Evolutionary conservation across 2,329 filamentous ascomycete genomes (phyloP).

Genomic region (Penicillium rolfsii): DNA sequence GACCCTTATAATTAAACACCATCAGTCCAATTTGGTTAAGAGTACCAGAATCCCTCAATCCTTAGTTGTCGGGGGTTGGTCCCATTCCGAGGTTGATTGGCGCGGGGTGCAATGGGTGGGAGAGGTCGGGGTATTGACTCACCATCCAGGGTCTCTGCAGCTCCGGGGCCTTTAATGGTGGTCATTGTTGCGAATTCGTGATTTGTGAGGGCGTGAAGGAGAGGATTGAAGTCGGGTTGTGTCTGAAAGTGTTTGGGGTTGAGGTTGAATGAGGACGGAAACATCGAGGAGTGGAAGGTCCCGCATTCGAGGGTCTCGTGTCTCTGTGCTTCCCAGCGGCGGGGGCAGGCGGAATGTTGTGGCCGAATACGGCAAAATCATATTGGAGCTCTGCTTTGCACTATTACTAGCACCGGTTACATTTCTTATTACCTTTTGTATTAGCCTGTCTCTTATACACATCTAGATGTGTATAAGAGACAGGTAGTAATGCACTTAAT

Average conservation of each 20-base stretch:
- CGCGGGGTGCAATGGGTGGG: conserved; percentile 7
- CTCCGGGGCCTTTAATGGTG: conserved; percentile 66
- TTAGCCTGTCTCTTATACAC: no score
- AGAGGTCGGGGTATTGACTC: conserved; percentile 22
- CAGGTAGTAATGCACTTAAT: no score
- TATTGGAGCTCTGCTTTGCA: neutral
- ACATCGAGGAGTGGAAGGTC: conserved; percentile 7
- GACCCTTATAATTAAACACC: conserved; percentile 53
- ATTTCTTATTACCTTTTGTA: no score
- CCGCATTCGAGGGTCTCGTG: neutral
- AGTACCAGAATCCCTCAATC: no score
- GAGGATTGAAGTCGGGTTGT: no score
- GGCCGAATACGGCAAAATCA: conserved; percentile 23
- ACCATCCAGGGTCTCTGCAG: conserved; percentile 62
- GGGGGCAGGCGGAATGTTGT: conserved; percentile 23
- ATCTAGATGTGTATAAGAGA: no score
- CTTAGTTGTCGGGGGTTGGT: neutral
- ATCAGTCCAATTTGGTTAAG: neutral
- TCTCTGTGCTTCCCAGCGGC: neutral
- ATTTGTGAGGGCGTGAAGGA: neutral
- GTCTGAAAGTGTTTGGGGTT: neutral
- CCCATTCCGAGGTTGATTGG: neutral
- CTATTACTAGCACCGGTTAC: neutral
- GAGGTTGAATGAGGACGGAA: conserved; percentile 12
- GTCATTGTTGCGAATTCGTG: conserved; percentile 45